Conservation (phyloP, 2,329 filamentous ascomycete genomes). For the Cladosporium velox region DNA sequence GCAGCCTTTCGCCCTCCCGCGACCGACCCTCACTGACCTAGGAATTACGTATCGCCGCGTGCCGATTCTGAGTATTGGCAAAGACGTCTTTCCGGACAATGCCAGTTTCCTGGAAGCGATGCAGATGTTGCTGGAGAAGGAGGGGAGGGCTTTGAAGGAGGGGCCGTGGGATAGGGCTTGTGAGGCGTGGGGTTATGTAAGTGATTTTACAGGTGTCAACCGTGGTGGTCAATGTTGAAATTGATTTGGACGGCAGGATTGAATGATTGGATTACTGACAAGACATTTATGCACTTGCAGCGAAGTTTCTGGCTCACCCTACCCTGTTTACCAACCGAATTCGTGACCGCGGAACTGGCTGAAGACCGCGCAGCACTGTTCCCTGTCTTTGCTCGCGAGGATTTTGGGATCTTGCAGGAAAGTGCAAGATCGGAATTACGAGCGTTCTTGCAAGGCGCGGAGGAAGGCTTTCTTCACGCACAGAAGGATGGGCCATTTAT, state of each 20-base stretch:
- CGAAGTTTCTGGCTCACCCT: slow-evolving; percentile 26
- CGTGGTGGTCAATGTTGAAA: not conserved
- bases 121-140: slow-evolving; percentile 23
- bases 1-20: slow-evolving; percentile 32
- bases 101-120: slow-evolving; percentile 26
- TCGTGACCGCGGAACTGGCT: slow-evolving; percentile 25
- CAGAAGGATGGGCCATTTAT: slow-evolving; percentile 22
- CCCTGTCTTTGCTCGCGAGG: slow-evolving; percentile 27
- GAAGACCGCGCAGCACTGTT: slow-evolving; percentile 28
- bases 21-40: slow-evolving; percentile 27
- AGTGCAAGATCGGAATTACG: slow-evolving; percentile 26
- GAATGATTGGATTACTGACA: not conserved
- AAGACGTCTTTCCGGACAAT: slow-evolving; percentile 33
- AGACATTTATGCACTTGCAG: not conserved
- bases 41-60: slow-evolving; percentile 33
- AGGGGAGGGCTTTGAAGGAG: slow-evolving; percentile 25
- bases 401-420: slow-evolving; percentile 25
- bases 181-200: slow-evolving; percentile 29
- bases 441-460: slow-evolving; percentile 24
- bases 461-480: slow-evolving; percentile 26
- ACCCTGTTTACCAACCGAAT: slow-evolving; percentile 25
- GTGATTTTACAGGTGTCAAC: not conserved
- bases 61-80: slow-evolving; percentile 31
- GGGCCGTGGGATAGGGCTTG: slow-evolving; percentile 21
- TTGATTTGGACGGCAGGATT: not conserved